Conservation (phyloP, 1,139 yeast species). For the Blastobotrys persicus region DNA sequence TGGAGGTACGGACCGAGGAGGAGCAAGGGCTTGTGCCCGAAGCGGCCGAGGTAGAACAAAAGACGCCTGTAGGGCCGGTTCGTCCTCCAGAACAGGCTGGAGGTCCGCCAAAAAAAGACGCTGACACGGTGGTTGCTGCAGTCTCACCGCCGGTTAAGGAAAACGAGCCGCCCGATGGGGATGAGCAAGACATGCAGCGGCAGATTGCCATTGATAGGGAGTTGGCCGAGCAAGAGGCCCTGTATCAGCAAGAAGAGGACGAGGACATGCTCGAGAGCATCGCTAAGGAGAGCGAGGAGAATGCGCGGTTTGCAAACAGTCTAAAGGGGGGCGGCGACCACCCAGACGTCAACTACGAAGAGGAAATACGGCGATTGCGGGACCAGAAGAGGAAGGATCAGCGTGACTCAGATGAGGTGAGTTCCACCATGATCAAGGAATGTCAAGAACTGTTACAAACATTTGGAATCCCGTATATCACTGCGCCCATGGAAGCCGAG, state of each 20-base stretch:
- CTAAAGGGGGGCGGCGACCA: constrained; percentile 34
- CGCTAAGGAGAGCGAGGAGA: constrained; percentile 67
- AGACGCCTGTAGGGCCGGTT: too few species aligned
- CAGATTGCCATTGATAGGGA: constrained; percentile 19
- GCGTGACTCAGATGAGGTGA: constrained; percentile 90
- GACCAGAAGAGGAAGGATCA: constrained; percentile 61
- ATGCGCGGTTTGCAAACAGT: constrained; percentile 55
- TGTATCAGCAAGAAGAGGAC: constrained; percentile 74
- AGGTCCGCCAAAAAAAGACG: not conserved
- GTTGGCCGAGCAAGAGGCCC: constrained; percentile 35
- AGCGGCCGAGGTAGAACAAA: too few species aligned
- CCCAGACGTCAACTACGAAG: constrained; percentile 45
- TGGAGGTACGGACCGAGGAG: constrained; percentile 4
- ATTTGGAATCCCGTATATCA: constrained; percentile 90
- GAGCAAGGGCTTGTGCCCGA: too few species aligned
- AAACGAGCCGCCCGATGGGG: constrained; percentile 3
- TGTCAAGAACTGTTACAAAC: constrained; percentile 81
- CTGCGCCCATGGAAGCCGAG: constrained; percentile 98
- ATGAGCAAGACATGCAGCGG: constrained; percentile 5
- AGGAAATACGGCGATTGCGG: constrained; percentile 49
- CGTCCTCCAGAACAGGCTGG: constrained; percentile 15
- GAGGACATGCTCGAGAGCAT: constrained; percentile 60
- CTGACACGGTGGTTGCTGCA: not conserved
- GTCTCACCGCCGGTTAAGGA: not conserved
- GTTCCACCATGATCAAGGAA: constrained; percentile 79